These are phyloP conservation scores for Beauveria sp. DNA, from an alignment of 2,329 filamentous ascomycete species.

Conservation along the genomic window DNA sequence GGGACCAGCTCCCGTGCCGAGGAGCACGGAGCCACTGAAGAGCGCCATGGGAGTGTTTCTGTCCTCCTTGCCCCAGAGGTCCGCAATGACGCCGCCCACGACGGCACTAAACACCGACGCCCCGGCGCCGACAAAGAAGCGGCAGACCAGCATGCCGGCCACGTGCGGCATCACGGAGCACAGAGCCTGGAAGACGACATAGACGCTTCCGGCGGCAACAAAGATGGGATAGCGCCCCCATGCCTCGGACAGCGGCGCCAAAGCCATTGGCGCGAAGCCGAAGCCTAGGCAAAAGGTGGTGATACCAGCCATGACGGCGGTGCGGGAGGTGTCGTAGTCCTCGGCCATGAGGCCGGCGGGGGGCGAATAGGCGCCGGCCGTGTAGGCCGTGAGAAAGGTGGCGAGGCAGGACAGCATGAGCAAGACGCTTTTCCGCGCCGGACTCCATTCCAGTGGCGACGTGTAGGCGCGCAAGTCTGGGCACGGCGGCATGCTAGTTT, in stretches of 20 bases:
- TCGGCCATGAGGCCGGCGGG: slow-evolving; percentile 55
- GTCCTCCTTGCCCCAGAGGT: slow-evolving; percentile 71
- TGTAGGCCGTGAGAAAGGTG: slow-evolving; percentile 71
- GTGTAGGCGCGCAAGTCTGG: slow-evolving; percentile 60
- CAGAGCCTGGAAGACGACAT: slow-evolving; percentile 61
- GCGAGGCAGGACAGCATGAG: slow-evolving; percentile 68
- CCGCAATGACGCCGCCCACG: slow-evolving; percentile 84
- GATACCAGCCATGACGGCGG: slow-evolving; percentile 67
- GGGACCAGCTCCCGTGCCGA: slow-evolving; percentile 74
- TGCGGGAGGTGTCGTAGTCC: slow-evolving; percentile 56
- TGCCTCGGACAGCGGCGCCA: slow-evolving; percentile 83
- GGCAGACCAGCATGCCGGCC: slow-evolving; percentile 64
- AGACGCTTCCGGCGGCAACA: slow-evolving; percentile 62
- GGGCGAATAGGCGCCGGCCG: slow-evolving; percentile 72
- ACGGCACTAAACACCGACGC: slow-evolving; percentile 77
- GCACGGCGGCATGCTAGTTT: slow-evolving; percentile 40
- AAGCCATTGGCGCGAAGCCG: slow-evolving; percentile 73
- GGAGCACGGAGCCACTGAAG: slow-evolving; percentile 71
- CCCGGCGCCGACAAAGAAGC: slow-evolving; percentile 72
- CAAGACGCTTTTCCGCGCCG: slow-evolving; percentile 59
- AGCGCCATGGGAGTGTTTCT: slow-evolving; percentile 86
- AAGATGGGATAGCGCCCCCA: slow-evolving; percentile 83
- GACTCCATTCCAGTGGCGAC: slow-evolving; percentile 68
- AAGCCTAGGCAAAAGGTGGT: slow-evolving; percentile 79
- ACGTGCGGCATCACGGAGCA: slow-evolving; percentile 65